Evolutionary conservation across 495 filamentous ascomycete species (phyloP), one percentile per base, ranked within the genome.

Genomic region (Thermothielavioides terrestris): DNA sequence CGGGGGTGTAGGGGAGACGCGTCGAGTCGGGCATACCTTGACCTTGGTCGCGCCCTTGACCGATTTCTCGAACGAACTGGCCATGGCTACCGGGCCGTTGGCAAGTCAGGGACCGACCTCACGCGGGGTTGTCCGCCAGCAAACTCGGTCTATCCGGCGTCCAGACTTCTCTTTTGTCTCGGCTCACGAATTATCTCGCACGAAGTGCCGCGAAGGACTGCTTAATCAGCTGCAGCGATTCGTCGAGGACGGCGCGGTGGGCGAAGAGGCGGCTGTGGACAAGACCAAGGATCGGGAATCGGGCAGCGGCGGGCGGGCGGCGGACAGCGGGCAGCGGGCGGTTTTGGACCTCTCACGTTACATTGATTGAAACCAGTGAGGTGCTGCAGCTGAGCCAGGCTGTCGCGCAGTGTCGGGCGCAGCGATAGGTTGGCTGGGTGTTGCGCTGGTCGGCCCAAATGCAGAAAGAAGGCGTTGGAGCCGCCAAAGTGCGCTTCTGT

Each of bases 41-140:
- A 94, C 83, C 75, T 94, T 94, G 31, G 88, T 94, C 58, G 86
- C 88, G 68, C 88, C 88, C 72, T 94, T 94, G 54, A 94, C 88
- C 37, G 86, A 89, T 72, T 94, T 94, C 75, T 94, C 88, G 56
- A 90, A 92, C 42, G 84, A 87, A 61, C 78, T 82, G 52, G 84
- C 78, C 86, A 88, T 90, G 59, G 58, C 64, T 71, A 46, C 28
- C 49, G 42, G 34, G 18, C 34, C 50, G 30, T 38, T 32, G 49
- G 46, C 44, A 41, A 47, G 35, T 42, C 30, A 41, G 32, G 32
- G 42, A 34, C 18, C 22, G n/a, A n/a, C n/a, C n/a, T n/a, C n/a
- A 17, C 17, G 35, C 26, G 41, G 18, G 21, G 28, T 34, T 46
- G 27, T 27, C 23, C 18, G 48, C 17, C 37, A 32, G 40, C 32